phyloP scores from a whole-genome alignment of 2,329 filamentous ascomycete species.

The Penicillium psychrosexuale region DNA sequence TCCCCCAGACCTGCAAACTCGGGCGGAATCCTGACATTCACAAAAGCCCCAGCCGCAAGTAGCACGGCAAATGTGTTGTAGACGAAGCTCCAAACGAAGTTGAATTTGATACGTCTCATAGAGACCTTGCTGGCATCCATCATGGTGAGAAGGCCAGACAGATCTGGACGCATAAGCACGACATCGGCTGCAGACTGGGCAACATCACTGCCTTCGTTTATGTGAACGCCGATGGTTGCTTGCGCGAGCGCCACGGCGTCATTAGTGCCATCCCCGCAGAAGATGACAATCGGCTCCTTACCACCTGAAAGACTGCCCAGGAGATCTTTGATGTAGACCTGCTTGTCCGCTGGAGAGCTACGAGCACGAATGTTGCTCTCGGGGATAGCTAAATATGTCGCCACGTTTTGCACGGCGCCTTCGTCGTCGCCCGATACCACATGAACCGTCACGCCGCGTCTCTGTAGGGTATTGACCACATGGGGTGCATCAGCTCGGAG shows the following conservation, averaged over 20 bases:
- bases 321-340: background rate
- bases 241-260: background rate
- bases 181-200: background rate
- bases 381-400: background rate
- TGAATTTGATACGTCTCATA: background rate
- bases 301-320: background rate
- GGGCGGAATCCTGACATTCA: background rate
- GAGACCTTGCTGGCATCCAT: background rate
- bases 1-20: background rate
- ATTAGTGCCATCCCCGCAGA: background rate
- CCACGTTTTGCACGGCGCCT: background rate
- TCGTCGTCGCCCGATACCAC: background rate
- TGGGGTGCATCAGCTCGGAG: slow-evolving; percentile 51
- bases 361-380: background rate
- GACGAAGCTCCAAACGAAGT: background rate
- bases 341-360: background rate
- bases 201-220: background rate
- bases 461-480: slow-evolving; percentile 51
- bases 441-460: slow-evolving; percentile 46
- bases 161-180: background rate
- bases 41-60: background rate
- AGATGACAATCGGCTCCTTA: background rate
- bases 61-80: background rate
- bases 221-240: background rate
- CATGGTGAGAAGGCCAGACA: background rate